Evolutionary conservation across 2,329 filamentous ascomycete genomes (phyloP).

Genomic region (Apiospora rasikravindrae): DNA sequence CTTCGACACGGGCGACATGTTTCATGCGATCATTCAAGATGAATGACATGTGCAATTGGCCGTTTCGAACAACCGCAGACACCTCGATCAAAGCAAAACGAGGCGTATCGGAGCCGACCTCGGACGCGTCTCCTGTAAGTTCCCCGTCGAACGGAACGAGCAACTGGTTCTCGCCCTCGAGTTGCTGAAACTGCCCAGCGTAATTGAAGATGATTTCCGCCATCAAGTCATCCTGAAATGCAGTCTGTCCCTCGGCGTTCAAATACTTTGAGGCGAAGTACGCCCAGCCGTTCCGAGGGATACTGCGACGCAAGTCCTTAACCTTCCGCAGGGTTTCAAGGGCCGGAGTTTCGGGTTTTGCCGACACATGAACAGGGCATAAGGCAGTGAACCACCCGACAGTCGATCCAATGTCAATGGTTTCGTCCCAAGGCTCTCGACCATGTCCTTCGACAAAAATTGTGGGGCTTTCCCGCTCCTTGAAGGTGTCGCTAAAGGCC

Average conservation of each 20-base stretch:
- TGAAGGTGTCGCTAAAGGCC: constrained; percentile 40
- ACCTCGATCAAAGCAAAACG: constrained; percentile 23
- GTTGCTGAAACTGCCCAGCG: constrained; percentile 26
- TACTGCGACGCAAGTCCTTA: constrained; percentile 43
- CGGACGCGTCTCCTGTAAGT: constrained; percentile 12
- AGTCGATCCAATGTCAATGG: constrained; percentile 41
- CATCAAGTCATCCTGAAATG: constrained; percentile 41
- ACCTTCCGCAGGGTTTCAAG: constrained; percentile 24
- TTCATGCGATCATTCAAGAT: constrained; percentile 23
- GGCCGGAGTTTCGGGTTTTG: not conserved
- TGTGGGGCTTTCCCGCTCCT: constrained; percentile 35
- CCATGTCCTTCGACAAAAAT: constrained; percentile 50
- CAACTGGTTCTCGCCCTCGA: constrained; percentile 22
- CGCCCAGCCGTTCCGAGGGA: constrained; percentile 42
- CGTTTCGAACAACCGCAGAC: constrained; percentile 21
- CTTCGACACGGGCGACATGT: constrained; percentile 15
- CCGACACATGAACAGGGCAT: constrained; percentile 36
- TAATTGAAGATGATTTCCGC: constrained; percentile 43
- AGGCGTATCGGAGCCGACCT: constrained; percentile 23
- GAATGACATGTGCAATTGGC: constrained; percentile 22
- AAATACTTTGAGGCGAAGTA: constrained; percentile 46
- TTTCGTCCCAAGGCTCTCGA: constrained; percentile 40
- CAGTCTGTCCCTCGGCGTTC: constrained; percentile 34
- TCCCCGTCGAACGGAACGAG: constrained; percentile 19
- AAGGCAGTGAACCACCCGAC: constrained; percentile 54